A percentile compares a stretch with the other conserved stretches of the same genome.
phyloP scores from a whole-genome alignment of 2,329 filamentous ascomycete genomes.

The Penicillium aurantiogriseum region DNA sequence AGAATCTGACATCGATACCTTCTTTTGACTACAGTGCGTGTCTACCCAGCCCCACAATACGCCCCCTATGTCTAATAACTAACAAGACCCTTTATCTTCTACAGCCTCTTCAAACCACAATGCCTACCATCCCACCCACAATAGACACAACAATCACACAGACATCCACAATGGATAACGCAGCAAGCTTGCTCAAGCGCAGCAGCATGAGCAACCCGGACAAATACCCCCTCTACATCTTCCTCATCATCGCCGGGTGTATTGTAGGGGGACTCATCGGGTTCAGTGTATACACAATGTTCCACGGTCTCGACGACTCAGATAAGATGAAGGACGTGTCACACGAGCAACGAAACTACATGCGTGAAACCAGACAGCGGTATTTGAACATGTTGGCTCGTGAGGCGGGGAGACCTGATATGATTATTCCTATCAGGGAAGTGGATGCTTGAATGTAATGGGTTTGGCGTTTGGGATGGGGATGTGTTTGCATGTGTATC shows the following conservation, averaged over 20 bases:
- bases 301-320: conserved; percentile 21
- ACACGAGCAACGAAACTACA: conserved; percentile 30
- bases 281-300: conserved; percentile 21
- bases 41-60: not conserved
- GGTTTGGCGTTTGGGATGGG: not conserved
- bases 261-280: conserved; percentile 23
- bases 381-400: conserved; percentile 24
- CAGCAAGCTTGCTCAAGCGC: conserved; percentile 17
- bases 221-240: conserved; percentile 25
- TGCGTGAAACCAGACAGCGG: conserved; percentile 28
- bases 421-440: conserved; percentile 20
- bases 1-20: not conserved
- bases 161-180: conserved; percentile 1
- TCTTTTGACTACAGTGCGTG: not conserved
- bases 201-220: conserved; percentile 5
- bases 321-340: conserved; percentile 14
- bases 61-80: not conserved
- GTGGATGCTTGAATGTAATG: conserved; percentile 11
- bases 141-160: not conserved
- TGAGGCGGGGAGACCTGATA: conserved; percentile 19
- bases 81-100: not conserved
- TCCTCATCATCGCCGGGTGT: conserved; percentile 29
- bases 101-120: not conserved
- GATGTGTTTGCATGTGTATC: not conserved
- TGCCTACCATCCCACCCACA: conserved; percentile 3